Evolutionary conservation across 306 rosid species (phyloP).

Genomic region (Lablab purpureus): DNA sequence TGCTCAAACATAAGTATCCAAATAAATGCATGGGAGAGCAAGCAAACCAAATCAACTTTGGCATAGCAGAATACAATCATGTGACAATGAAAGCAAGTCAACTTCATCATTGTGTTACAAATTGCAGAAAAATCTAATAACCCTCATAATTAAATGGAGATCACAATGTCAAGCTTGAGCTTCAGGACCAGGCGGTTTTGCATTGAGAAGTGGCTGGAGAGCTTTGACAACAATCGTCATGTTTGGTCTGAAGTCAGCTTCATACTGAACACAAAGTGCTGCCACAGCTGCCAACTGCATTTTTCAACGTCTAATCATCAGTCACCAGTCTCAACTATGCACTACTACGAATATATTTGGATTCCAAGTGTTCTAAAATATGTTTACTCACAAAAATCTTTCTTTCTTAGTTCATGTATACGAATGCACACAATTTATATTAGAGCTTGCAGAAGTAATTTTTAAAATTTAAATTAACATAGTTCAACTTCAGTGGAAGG

Average conservation of each 20-base stretch:
- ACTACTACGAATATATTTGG: no score
- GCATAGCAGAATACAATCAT: conserved; percentile 37
- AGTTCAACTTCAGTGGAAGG: conserved; percentile 1
- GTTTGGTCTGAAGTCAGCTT: conserved; percentile 97
- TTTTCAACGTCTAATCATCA: conserved; percentile 42
- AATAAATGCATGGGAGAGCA: conserved; percentile 29
- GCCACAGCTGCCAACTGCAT: conserved; percentile 98
- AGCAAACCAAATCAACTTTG: conserved; percentile 38
- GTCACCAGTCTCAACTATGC: background rate
- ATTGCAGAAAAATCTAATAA: conserved; percentile 41
- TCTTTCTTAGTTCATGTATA: no score
- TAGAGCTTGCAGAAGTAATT: no score
- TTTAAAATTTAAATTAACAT: no score
- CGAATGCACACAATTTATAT: no score
- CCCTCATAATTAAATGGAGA: background rate
- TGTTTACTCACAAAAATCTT: no score
- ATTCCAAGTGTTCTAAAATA: no score
- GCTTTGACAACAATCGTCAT: conserved; percentile 99
- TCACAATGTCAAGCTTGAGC: conserved; percentile 54
- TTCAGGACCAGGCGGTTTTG: conserved; percentile 82
- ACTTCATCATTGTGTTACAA: conserved; percentile 42
- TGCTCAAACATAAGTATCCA: conserved; percentile 29
- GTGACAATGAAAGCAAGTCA: conserved; percentile 11
- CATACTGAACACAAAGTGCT: conserved; percentile 97
- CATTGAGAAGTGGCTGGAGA: conserved; percentile 90